Evolutionary conservation across 2,329 filamentous ascomycete species (phyloP).

Genomic region (Claviceps digitariae): DNA sequence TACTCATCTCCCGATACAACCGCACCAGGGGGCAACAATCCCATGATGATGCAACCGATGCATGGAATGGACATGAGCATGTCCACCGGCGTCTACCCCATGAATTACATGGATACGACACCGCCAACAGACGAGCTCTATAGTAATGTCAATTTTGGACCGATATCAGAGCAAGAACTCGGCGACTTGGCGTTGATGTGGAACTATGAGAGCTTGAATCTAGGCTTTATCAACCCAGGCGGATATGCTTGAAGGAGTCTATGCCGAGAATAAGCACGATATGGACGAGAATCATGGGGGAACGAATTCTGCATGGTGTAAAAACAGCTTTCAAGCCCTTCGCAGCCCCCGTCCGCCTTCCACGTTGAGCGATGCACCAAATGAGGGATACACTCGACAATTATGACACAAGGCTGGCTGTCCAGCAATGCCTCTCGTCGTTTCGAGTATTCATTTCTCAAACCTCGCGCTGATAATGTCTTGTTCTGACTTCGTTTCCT

Average conservation of each 20-base stretch:
- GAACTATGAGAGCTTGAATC: constrained; percentile 21
- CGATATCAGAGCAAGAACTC: constrained; percentile 20
- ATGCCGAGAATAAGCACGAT: neutral
- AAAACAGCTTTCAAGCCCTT: neutral
- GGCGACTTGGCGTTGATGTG: constrained; percentile 20
- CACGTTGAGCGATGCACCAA: neutral
- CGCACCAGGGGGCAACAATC: neutral
- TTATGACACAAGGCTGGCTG: neutral
- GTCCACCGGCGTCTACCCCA: neutral
- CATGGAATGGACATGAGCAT: neutral
- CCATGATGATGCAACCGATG: constrained; percentile 1
- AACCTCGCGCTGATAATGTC: too few species aligned
- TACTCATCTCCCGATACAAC: neutral
- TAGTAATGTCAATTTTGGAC: constrained; percentile 10
- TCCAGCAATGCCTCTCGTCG: too few species aligned
- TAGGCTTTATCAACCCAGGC: constrained; percentile 16
- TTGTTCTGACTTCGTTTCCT: too few species aligned
- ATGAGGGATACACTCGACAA: too few species aligned
- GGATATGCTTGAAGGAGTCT: neutral
- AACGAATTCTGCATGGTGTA: too few species aligned
- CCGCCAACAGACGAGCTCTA: constrained; percentile 7
- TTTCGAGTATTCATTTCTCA: too few species aligned
- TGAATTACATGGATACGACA: constrained; percentile 6
- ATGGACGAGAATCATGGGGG: neutral
- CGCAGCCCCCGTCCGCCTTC: neutral